Conservation (phyloP, 2,329 filamentous ascomycete genomes). For the Sarocladium brachiariae region DNA sequence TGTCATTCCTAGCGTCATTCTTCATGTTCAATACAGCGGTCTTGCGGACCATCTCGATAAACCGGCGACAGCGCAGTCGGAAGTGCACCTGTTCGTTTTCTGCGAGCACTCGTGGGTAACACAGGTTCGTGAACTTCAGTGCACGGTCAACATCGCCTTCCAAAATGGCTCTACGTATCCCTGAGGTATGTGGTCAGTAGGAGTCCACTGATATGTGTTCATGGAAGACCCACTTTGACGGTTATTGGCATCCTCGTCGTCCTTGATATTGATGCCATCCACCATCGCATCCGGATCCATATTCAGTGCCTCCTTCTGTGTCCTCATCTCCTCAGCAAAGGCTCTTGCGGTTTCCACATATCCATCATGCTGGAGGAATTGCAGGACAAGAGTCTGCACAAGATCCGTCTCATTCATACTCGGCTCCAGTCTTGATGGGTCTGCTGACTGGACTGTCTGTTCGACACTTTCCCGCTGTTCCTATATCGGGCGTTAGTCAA, state of each 20-base stretch:
- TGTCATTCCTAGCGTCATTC: not conserved
- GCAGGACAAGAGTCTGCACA: constrained; percentile 72
- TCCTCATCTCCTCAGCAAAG: constrained; percentile 74
- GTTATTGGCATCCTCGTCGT: constrained; percentile 81
- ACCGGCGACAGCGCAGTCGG: constrained; percentile 79
- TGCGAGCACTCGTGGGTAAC: constrained; percentile 73
- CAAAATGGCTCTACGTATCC: constrained; percentile 78
- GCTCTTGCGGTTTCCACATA: constrained; percentile 89
- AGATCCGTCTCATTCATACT: constrained; percentile 67
- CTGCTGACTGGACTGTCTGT: constrained; percentile 50
- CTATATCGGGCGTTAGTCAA: constrained; percentile 27
- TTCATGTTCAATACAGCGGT: constrained; percentile 45
- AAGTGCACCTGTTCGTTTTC: constrained; percentile 84
- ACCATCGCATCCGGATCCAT: constrained; percentile 46
- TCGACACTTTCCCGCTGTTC: constrained; percentile 54
- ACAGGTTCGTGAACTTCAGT: constrained; percentile 69
- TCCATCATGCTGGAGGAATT: constrained; percentile 90
- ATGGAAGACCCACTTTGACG: constrained; percentile 61
- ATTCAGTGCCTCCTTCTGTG: constrained; percentile 64
- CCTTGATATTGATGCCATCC: constrained; percentile 59
- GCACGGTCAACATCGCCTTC: constrained; percentile 90
- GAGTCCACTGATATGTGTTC: constrained; percentile 5
- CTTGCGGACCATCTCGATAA: constrained; percentile 86
- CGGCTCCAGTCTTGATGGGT: constrained; percentile 54
- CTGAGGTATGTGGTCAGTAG: constrained; percentile 36